These are phyloP conservation scores for Linaria vulgaris DNA, from an alignment of 257 asterid species.

Conservation along the genomic window DNA sequence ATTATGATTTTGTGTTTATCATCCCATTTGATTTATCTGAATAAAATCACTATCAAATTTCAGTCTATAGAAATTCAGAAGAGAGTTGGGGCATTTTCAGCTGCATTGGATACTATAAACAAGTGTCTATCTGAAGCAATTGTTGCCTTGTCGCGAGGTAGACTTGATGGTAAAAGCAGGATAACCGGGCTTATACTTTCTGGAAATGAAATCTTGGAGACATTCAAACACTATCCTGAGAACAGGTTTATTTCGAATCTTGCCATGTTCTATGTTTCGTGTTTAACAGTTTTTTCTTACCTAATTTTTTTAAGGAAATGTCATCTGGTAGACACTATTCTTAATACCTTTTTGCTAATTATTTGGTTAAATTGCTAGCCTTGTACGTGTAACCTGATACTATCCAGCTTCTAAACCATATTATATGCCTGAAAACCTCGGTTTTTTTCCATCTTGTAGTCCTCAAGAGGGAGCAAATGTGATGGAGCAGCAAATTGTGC, in stretches of 20 bases:
- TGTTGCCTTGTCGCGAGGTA: conserved; percentile 82
- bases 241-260: conserved; percentile 56
- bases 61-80: conserved; percentile 87
- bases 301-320: no score
- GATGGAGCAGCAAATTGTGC: conserved; percentile 79
- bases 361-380: not conserved
- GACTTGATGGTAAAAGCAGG: conserved; percentile 91
- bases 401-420: not conserved
- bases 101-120: conserved; percentile 80
- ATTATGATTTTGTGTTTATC: conserved; percentile 21
- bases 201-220: conserved; percentile 87
- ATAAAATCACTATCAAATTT: conserved; percentile 11
- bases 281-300: no score
- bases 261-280: conserved; percentile 19
- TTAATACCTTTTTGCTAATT: not conserved
- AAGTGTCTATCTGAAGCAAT: conserved; percentile 93
- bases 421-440: not conserved
- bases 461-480: conserved; percentile 82
- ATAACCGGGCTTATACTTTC: conserved; percentile 74
- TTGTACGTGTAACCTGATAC: not conserved
- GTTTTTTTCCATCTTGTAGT: conserved; percentile 44
- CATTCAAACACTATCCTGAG: conserved; percentile 74
- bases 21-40: conserved; percentile 16
- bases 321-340: no score
- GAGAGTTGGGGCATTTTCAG: conserved; percentile 92